Base-by-base conservation (phyloP, 2,329 filamentous ascomycete genomes). In the Trichothecium roseum region DNA sequence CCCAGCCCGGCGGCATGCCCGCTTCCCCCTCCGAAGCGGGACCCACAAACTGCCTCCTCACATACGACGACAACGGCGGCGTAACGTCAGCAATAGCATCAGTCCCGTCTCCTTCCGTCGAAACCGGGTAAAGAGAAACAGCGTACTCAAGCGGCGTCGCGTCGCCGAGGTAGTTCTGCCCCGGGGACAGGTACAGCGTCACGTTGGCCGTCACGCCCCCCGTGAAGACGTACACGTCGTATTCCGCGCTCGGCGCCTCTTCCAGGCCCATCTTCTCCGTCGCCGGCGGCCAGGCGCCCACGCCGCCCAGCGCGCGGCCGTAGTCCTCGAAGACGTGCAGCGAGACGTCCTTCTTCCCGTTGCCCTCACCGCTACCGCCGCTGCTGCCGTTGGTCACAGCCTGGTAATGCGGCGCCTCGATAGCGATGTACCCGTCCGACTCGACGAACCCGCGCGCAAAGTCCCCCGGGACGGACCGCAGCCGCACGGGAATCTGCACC, bases 401-500 rank as follows among this genome's bases (percentile, higher is more conserved):
- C 51, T 71, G 56, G 52, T 66, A 69, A 42, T 76, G 64, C 2
- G 64, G 59, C 1, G 64, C 72, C 40, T 74, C 66, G 32, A 78
- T 74, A 10, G 72, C 56, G 16, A 77, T 57, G 36, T 68, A 59
- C n/a, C 61, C 58, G 45, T 81, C 74, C 1, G 69, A 69, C 53
- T 83, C 78, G 31, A 81, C 63, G 41, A 78, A 81, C 4, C 78
- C 78, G 20, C 55, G 39, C 7, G 55, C 61, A 52, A 79, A 81
- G 36, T 58, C 61, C 2, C 56, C 48, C 0, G 76, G 68, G 2
- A 72, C 48, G 2, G 52, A 48, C 5, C 65, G 64, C 31, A 68
- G 61, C 40, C 65, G 61, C 18, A 80, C 60, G 0, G 75, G 74
- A 0, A 80, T 59, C 33, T 72, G 61, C 2, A 81, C 55, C 9